phyloP scores from a whole-genome alignment of 1,284 basidiomycete genomes.

The Neonothopanus nambi region DNA sequence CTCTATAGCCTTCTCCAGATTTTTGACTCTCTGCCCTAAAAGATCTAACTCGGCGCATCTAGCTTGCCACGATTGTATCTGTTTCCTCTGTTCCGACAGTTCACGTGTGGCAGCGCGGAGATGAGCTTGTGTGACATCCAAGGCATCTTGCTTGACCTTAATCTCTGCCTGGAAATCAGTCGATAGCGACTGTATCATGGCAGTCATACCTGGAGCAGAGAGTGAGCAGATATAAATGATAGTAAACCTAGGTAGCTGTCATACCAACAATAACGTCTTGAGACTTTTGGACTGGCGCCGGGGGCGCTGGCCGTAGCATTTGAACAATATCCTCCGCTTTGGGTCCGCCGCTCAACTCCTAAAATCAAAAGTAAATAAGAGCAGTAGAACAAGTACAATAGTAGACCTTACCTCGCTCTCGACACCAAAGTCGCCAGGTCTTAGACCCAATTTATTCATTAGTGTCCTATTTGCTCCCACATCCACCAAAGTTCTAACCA shows the following conservation, averaged over 20 bases:
- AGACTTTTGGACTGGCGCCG: slow-evolving; percentile 81
- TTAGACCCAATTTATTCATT: slow-evolving; percentile 92
- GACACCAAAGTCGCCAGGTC: slow-evolving; percentile 92
- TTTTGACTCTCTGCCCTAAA: slow-evolving; percentile 73
- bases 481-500: slow-evolving; percentile 88
- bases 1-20: slow-evolving; percentile 76
- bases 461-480: slow-evolving; percentile 91
- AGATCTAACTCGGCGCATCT: slow-evolving; percentile 78
- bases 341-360: slow-evolving; percentile 71
- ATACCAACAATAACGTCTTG: slow-evolving; percentile 86
- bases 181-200: slow-evolving; percentile 79
- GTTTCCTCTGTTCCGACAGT: slow-evolving; percentile 85
- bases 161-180: slow-evolving; percentile 84
- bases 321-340: slow-evolving; percentile 76
- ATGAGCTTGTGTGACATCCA: slow-evolving; percentile 85
- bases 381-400: slow-evolving; percentile 4
- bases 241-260: slow-evolving; percentile 16
- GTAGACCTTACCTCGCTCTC: slow-evolving; percentile 76
- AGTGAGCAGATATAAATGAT: slow-evolving; percentile 13
- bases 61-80: slow-evolving; percentile 74
- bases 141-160: slow-evolving; percentile 81
- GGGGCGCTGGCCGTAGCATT: slow-evolving; percentile 67
- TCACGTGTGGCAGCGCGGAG: slow-evolving; percentile 89
- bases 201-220: slow-evolving; percentile 67
- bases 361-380: slow-evolving; percentile 14